phyloP scores from a whole-genome alignment of 768 basidiomycete genomes.

The Hygrophoropsis aurantiaca region DNA sequence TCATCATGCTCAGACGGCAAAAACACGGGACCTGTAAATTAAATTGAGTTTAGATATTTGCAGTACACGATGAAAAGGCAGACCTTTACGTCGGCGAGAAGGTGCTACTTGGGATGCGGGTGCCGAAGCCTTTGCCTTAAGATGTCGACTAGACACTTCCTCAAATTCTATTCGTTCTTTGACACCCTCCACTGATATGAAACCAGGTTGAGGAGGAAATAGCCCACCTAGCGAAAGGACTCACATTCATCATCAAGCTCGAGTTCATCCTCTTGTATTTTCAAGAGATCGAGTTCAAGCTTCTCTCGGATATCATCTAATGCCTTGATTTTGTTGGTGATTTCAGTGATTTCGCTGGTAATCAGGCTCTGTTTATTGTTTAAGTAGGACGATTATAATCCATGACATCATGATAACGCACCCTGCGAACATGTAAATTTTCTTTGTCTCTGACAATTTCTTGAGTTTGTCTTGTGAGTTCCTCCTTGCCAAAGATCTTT shows the following conservation, averaged over 20 bases:
- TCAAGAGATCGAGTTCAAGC: constrained; percentile 80
- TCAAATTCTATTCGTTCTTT: constrained; percentile 81
- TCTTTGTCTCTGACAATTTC: constrained; percentile 93
- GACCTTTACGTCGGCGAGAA: constrained; percentile 34
- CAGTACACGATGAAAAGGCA: background rate
- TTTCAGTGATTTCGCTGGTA: constrained; percentile 83
- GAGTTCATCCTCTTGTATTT: constrained; percentile 90
- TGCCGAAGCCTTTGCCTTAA: constrained; percentile 12
- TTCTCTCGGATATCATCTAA: constrained; percentile 78
- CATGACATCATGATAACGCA: constrained; percentile 37
- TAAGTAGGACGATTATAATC: constrained; percentile 7
- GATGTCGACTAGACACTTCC: constrained; percentile 37
- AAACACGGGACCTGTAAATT: constrained; percentile 78
- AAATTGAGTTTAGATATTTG: constrained; percentile 10
- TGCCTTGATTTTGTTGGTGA: constrained; percentile 85
- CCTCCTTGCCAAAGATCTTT: constrained; percentile 79
- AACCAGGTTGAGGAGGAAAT: constrained; percentile 5
- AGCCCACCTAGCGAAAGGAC: background rate
- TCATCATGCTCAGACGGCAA: constrained; percentile 97
- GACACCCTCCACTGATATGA: constrained; percentile 76
- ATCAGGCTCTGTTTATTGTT: constrained; percentile 64
- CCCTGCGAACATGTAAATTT: constrained; percentile 86
- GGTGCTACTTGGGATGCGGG: constrained; percentile 19
- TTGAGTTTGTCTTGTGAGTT: constrained; percentile 76
- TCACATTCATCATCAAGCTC: constrained; percentile 97